Conservation (phyloP, 2,329 filamentous ascomycete species). For the Myrmaecium sp. region DNA sequence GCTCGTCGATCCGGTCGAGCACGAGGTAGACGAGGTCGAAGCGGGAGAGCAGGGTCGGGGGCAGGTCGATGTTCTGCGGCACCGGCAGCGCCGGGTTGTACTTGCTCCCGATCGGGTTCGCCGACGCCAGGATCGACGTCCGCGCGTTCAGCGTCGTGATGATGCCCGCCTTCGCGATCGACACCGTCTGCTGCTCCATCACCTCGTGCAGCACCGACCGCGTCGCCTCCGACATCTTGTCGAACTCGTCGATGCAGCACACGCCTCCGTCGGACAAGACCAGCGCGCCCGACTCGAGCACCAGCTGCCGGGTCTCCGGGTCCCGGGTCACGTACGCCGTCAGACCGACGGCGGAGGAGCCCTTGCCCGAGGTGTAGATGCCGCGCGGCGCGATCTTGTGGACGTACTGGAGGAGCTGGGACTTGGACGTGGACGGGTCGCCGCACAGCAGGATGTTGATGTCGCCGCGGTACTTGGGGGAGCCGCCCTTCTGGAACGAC, state of each 20-base stretch:
- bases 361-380: constrained; percentile 62
- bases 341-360: constrained; percentile 58
- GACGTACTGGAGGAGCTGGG: constrained; percentile 82
- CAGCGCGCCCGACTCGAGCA: constrained; percentile 57
- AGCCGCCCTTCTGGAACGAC: constrained; percentile 89
- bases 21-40: constrained; percentile 97
- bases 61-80: constrained; percentile 94
- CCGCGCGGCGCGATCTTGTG: constrained; percentile 93
- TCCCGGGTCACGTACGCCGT: constrained; percentile 65
- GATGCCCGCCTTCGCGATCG: constrained; percentile 62
- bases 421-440: constrained; percentile 93
- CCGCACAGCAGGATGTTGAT: constrained; percentile 95
- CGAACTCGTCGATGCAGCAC: constrained; percentile 66
- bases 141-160: constrained; percentile 84
- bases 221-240: constrained; percentile 64
- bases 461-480: constrained; percentile 87
- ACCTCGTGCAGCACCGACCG: constrained; percentile 63
- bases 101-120: constrained; percentile 93
- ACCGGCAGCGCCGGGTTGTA: constrained; percentile 95
- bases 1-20: constrained; percentile 83
- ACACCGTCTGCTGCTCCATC: constrained; percentile 68
- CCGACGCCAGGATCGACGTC: constrained; percentile 88
- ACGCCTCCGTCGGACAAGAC: constrained; percentile 60
- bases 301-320: constrained; percentile 54
- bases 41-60: constrained; percentile 82